phyloP scores from a whole-genome alignment of 2,329 filamentous ascomycete genomes.

The Alternaria hordeiaustralica region DNA sequence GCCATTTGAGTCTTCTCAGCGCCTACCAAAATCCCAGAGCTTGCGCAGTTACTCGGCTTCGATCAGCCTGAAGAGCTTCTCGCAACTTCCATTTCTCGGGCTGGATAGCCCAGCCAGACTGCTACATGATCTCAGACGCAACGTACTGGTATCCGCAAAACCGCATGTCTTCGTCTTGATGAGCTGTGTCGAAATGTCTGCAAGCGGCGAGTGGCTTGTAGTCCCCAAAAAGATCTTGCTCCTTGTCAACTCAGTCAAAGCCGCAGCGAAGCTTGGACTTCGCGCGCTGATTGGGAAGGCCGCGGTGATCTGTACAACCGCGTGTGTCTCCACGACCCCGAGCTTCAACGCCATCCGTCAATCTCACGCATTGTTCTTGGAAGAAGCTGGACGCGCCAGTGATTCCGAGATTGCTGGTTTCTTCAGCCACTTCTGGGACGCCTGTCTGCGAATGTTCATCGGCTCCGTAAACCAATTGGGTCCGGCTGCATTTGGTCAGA shows the following conservation, averaged over 20 bases:
- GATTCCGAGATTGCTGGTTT: not conserved
- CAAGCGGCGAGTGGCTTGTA: not conserved
- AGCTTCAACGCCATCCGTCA: not conserved
- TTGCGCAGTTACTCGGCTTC: not conserved
- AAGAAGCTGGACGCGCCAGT: not conserved
- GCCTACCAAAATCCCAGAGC: no score
- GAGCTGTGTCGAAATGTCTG: not conserved
- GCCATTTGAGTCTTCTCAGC: no score
- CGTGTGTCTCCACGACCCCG: not conserved
- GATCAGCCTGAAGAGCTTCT: rapidly evolving
- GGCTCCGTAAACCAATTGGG: not conserved
- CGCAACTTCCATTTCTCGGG: not conserved
- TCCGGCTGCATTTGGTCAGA: not conserved
- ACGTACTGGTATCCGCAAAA: not conserved
- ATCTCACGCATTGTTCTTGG: not conserved
- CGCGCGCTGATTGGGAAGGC: not conserved
- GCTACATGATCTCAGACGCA: not conserved
- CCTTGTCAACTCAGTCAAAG: not conserved
- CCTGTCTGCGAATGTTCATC: not conserved
- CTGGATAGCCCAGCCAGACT: not conserved
- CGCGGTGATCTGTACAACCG: not conserved
- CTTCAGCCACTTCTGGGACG: not conserved
- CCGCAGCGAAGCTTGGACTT: not conserved
- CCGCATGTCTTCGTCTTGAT: not conserved
- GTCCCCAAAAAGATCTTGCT: not conserved